Evolutionary conservation across 1,284 basidiomycete species (phyloP).

Genomic region (Afroboletus lepidellus): DNA sequence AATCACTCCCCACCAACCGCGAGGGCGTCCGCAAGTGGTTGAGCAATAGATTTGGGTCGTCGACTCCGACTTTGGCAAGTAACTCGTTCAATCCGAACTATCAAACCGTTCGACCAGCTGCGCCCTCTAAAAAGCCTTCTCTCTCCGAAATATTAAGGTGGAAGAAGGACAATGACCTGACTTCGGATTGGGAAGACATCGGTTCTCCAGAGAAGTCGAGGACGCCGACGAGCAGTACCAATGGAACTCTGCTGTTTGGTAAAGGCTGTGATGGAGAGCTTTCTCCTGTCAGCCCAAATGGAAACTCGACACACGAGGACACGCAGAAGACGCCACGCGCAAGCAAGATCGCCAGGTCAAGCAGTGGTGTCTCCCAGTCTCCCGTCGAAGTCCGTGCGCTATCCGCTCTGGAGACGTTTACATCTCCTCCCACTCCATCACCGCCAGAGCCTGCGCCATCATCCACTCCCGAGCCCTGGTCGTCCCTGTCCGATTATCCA

Average conservation of each 20-base stretch:
- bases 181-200: conserved; percentile 64
- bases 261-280: conserved; percentile 24
- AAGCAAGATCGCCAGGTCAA: conserved; percentile 33
- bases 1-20: conserved; percentile 56
- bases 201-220: conserved; percentile 42
- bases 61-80: conserved; percentile 41
- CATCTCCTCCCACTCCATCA: conserved; percentile 43
- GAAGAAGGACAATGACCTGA: conserved; percentile 54
- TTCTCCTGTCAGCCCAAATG: conserved; percentile 28
- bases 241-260: conserved; percentile 39
- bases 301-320: conserved; percentile 25
- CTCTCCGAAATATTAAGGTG: conserved; percentile 58
- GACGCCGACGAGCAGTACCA: conserved; percentile 47
- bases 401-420: conserved; percentile 22
- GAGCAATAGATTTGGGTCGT: conserved; percentile 48
- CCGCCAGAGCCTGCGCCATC: conserved; percentile 59
- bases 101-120: conserved; percentile 22
- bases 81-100: conserved; percentile 31
- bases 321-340: conserved; percentile 31
- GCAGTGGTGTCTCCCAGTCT: conserved; percentile 24
- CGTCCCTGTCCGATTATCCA: conserved; percentile 37
- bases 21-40: conserved; percentile 79
- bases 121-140: conserved; percentile 57
- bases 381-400: conserved; percentile 22
- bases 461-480: conserved; percentile 67